Evolutionary conservation across 2,329 filamentous ascomycete species (phyloP).

Genomic region (Botrytis byssoidea): DNA sequence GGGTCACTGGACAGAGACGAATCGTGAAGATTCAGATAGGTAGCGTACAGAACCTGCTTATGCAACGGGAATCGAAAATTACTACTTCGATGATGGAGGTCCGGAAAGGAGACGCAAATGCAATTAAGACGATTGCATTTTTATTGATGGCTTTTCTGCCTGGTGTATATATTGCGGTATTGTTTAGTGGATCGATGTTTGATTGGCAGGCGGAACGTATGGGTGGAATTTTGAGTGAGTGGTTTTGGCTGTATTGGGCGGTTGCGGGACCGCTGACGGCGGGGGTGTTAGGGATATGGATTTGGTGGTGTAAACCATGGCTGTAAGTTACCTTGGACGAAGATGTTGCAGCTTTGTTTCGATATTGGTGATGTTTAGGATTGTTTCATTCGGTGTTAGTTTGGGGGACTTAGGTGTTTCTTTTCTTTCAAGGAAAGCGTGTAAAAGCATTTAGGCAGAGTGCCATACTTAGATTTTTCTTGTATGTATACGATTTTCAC

Average conservation of each 20-base stretch:
- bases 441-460: too few species aligned
- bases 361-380: neutral
- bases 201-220: neutral
- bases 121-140: neutral
- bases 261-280: slow-evolving; percentile 9
- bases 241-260: slow-evolving; percentile 19
- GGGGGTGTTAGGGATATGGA: neutral
- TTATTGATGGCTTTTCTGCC: neutral
- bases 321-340: neutral
- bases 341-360: neutral
- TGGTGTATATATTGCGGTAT: neutral
- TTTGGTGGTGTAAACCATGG: slow-evolving; percentile 6
- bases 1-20: slow-evolving; percentile 2
- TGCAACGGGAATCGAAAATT: slow-evolving; percentile 4
- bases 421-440: too few species aligned
- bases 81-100: neutral
- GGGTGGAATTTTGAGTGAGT: neutral
- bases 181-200: slow-evolving; percentile 15
- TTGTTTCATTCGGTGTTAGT: neutral
- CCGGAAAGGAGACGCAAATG: neutral
- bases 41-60: neutral
- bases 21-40: slow-evolving; percentile 1
- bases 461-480: neutral
- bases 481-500: neutral
- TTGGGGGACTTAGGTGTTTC: neutral